Evolutionary conservation across 306 rosid species (phyloP).

Genomic region (Prunus persica): DNA sequence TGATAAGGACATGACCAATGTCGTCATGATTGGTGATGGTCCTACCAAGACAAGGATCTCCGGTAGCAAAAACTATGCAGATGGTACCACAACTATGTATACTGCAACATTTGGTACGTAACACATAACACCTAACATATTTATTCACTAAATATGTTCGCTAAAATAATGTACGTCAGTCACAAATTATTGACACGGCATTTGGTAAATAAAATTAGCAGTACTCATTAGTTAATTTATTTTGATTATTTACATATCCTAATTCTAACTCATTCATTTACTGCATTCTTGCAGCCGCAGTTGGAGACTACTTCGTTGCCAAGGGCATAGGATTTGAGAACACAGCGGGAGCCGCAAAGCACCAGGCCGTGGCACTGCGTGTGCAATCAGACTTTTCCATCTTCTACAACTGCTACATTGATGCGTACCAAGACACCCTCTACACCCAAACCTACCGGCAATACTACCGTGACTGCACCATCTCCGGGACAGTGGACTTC

Average conservation of each 20-base stretch:
- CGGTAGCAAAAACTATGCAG: conserved; percentile 29
- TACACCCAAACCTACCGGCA: conserved; percentile 45
- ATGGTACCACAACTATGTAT: conserved; percentile 45
- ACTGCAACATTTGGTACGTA: conserved; percentile 66
- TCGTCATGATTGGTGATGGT: conserved; percentile 76
- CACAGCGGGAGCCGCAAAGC: conserved; percentile 45
- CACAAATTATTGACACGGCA: no score
- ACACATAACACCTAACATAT: neutral
- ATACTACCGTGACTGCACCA: conserved; percentile 52
- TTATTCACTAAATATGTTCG: neutral
- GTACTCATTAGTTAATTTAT: neutral
- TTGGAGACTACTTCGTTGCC: conserved; percentile 18
- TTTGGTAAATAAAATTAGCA: no score
- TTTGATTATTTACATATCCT: neutral
- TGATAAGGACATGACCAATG: conserved; percentile 25
- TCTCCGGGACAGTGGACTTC: conserved; percentile 52
- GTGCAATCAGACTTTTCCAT: conserved; percentile 48
- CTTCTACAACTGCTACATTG: conserved; percentile 50
- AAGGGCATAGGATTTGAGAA: conserved; percentile 28
- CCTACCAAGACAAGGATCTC: conserved; percentile 59
- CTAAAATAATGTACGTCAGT: no score
- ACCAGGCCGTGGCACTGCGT: conserved; percentile 58
- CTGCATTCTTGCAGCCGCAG: conserved; percentile 8
- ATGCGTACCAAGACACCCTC: conserved; percentile 56
- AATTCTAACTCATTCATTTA: neutral